Evolutionary conservation across 176 grass and related monocot species (phyloP).

Genomic region (Zizania latifolia): DNA sequence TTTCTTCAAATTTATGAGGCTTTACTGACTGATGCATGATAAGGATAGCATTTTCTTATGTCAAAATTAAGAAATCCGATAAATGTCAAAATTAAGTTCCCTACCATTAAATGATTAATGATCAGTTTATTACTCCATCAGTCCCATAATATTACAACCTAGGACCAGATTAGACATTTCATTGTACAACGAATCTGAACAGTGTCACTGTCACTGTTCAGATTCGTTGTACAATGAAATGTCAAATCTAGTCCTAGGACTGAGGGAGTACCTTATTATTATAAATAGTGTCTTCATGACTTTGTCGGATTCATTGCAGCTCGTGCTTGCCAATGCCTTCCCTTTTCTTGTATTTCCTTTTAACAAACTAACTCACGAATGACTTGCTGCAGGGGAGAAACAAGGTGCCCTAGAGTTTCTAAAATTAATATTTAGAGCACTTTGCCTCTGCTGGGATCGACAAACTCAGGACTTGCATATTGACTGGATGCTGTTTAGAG

Average conservation of each 20-base stretch:
- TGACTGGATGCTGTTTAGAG: conserved; percentile 93
- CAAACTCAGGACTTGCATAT: conserved; percentile 97
- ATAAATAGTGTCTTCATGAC: background rate
- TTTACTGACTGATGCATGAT: background rate
- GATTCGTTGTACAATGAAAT: no score
- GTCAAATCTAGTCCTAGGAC: no score
- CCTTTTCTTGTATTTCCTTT: background rate
- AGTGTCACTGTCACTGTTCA: no score
- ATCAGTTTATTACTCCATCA: no score
- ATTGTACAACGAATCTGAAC: no score
- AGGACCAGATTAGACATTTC: no score
- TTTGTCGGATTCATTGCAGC: background rate
- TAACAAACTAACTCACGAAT: conserved; percentile 1
- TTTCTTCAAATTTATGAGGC: background rate
- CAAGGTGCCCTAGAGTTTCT: conserved; percentile 94
- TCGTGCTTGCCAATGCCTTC: background rate
- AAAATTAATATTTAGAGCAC: conserved; percentile 93
- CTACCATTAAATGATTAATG: no score
- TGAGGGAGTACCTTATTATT: background rate
- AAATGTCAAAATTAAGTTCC: no score
- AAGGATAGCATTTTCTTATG: background rate
- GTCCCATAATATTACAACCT: no score
- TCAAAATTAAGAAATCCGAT: background rate
- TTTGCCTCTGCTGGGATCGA: conserved; percentile 96
- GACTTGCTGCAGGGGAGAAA: conserved; percentile 74